phyloP scores from a whole-genome alignment of 2,329 filamentous ascomycete species.

The Penicillium vulpinum region DNA sequence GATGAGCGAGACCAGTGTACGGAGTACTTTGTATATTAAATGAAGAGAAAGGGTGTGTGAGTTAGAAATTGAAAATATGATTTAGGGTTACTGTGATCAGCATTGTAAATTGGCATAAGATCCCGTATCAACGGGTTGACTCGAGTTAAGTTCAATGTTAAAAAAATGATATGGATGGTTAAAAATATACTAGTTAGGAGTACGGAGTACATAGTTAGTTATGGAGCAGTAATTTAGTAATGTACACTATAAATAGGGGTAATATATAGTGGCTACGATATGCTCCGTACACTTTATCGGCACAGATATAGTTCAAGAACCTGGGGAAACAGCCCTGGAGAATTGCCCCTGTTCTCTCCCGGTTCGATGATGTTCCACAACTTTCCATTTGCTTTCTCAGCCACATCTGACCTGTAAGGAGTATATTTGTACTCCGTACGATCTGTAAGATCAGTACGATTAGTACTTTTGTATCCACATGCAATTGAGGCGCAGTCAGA shows the following conservation, averaged over 20 bases:
- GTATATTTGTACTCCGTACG: no score
- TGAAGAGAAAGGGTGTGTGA: not conserved
- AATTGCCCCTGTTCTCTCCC: not conserved
- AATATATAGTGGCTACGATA: not conserved
- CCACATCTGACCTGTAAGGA: not conserved
- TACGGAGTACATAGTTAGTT: no score
- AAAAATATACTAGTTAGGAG: no score
- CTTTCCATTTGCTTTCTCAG: slow-evolving; percentile 1
- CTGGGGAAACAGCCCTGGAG: slow-evolving; percentile 2
- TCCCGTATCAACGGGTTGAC: no score
- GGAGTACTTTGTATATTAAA: not conserved
- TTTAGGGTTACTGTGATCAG: not conserved
- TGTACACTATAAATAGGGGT: not conserved
- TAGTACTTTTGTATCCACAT: slow-evolving; percentile 1
- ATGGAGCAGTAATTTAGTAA: not conserved
- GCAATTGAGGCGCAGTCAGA: not conserved
- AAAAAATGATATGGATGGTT: no score
- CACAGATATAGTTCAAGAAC: not conserved
- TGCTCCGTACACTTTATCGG: no score
- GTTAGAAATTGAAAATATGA: not conserved
- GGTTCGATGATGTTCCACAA: not conserved
- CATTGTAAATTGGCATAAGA: no score
- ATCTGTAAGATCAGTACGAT: no score
- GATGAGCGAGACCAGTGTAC: not conserved
- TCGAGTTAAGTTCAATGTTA: no score